phyloP scores from a whole-genome alignment of 2,329 filamentous ascomycete species.

The Penicillium sp. region DNA sequence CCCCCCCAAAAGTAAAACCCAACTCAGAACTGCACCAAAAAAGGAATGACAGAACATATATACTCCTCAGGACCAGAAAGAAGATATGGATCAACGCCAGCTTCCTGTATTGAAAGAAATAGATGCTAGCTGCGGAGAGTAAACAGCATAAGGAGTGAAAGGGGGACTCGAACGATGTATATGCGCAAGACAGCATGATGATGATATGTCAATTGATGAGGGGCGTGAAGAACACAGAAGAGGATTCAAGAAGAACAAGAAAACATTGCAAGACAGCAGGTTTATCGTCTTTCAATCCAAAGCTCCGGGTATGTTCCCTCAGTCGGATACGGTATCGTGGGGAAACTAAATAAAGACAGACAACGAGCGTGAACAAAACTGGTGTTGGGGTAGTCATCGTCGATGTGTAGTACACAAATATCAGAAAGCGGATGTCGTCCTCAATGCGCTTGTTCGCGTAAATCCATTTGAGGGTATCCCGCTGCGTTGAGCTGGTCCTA shows the following conservation, averaged over 20 bases:
- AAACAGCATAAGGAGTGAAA: neutral
- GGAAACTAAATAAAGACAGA: conserved; percentile 1
- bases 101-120: conserved; percentile 27
- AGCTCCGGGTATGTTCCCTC: conserved; percentile 9
- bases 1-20: neutral
- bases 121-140: conserved; percentile 7
- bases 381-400: neutral
- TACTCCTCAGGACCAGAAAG: conserved; percentile 12
- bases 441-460: conserved; percentile 43
- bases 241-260: conserved; percentile 2
- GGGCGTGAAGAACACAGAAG: neutral
- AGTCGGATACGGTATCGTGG: neutral
- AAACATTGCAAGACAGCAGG: conserved; percentile 3
- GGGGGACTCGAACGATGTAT: conserved; percentile 1
- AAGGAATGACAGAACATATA: neutral
- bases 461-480: conserved; percentile 36
- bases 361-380: neutral
- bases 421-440: conserved; percentile 40
- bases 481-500: conserved; percentile 29
- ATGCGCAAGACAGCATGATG: conserved; percentile 6
- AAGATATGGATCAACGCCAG: conserved; percentile 20
- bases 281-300: conserved; percentile 17
- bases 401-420: neutral
- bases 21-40: neutral
- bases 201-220: neutral